Conservation (phyloP, 768 basidiomycete species). For the Xerocomellus intermedius region DNA sequence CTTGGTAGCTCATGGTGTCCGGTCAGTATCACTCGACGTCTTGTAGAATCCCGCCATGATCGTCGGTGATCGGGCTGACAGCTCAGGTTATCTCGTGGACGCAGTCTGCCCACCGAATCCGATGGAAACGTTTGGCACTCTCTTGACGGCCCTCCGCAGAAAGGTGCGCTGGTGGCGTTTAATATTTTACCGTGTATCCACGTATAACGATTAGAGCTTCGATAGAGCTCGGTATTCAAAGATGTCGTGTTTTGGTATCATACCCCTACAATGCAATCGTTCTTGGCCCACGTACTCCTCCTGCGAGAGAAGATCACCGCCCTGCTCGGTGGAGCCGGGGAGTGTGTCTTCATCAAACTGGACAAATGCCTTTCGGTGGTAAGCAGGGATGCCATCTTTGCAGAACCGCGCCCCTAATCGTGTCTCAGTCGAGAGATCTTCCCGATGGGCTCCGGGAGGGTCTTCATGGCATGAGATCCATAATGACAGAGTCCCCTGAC, state of each 20-base stretch:
- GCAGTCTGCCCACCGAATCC: constrained; percentile 37
- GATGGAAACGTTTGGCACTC: constrained; percentile 30
- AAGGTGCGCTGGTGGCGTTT: constrained; percentile 31
- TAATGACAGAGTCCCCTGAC: constrained; percentile 7
- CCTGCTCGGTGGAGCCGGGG: not conserved
- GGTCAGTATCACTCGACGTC: constrained; percentile 32
- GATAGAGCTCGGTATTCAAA: constrained; percentile 34
- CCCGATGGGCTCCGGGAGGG: constrained; percentile 14
- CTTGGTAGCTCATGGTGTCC: constrained; percentile 41
- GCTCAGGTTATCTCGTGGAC: constrained; percentile 53
- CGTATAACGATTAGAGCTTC: not conserved
- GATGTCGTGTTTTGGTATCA: constrained; percentile 48
- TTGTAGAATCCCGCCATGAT: not conserved
- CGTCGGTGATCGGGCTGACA: not conserved
- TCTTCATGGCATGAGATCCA: constrained; percentile 6
- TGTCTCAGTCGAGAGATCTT: constrained; percentile 11
- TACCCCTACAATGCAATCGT: constrained; percentile 46
- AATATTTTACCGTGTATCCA: not conserved
- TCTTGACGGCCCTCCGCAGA: constrained; percentile 40
- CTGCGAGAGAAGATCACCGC: constrained; percentile 9
- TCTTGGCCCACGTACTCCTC: constrained; percentile 47
- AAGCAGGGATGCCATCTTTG: constrained; percentile 3
- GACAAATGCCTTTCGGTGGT: constrained; percentile 20
- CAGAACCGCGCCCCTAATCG: not conserved
- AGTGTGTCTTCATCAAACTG: constrained; percentile 21